Base-by-base conservation (phyloP, 176 grass and related monocot species). In the Canna indica region DNA sequence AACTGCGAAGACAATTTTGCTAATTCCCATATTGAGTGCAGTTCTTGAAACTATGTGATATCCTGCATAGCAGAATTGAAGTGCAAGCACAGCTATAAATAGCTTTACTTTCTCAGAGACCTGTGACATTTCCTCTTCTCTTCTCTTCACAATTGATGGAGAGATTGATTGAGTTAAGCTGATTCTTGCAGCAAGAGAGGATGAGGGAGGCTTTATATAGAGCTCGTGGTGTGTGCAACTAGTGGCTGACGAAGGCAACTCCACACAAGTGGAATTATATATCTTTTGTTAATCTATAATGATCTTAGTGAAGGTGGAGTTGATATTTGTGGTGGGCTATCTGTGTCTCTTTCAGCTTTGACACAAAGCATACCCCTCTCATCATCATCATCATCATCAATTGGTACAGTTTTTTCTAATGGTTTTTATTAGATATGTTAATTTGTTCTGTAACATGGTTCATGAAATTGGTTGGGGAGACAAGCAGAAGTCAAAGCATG, bases 21-120 rank as follows among this genome's bases (percentile, higher is more conserved):
- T 97, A 63, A 97, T 78, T 22, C 93, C 93, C 86, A 97, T 83
- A 76, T 97, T 83, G 65, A 97, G 93, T 64, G 88, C 93, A 41
- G 88, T 83, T 59, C 93, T 83, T 26, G 44, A 70, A 70, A 97
- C 93, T 28, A 97, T 87, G 76, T 97, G 93, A 59, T 92, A 97
- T 32, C 93, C 88, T 45, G 93, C 93, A 12, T 87, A 80, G 42
- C 85, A 83, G 77, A 90, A 66, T 81, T 97, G 88, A 73, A 97
- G 75, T 20, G 81, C 75, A 27, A 97, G 68, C 22, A 92, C 93
- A 45, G 81, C 79, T 13, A 79, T 20, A 59, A 97, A 74, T 70
- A 97, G 84, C 80, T 91, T 97, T 77, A 87, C 35, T 74, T 92
- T 97, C 77, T 88, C 89, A 4, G 83, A 77, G 63, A 83, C 60